phyloP scores from a whole-genome alignment of 495 filamentous ascomycete species.

The Daldinia decipiens region DNA sequence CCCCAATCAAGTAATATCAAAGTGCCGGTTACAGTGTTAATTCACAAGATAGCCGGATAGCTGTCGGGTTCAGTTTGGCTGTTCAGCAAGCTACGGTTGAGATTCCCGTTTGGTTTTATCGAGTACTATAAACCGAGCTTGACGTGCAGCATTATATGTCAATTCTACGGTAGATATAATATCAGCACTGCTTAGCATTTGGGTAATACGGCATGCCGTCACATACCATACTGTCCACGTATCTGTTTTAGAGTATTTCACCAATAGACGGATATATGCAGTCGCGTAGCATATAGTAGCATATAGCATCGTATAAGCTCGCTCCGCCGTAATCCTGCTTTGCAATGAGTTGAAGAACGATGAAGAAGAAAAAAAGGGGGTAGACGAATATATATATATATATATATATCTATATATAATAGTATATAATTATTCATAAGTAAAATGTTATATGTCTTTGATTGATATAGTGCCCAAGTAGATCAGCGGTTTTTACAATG shows the following conservation, averaged over 20 bases:
- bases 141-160: constrained; percentile 16
- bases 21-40: background rate
- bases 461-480: background rate
- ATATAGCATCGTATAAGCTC: background rate
- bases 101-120: constrained; percentile 5
- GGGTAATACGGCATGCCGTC: constrained; percentile 33
- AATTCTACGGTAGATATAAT: constrained; percentile 37
- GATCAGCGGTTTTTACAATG: background rate
- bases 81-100: background rate
- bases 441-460: background rate
- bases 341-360: background rate
- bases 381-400: background rate
- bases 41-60: constrained; percentile 12
- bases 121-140: constrained; percentile 1
- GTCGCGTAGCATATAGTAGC: background rate
- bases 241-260: background rate
- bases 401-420: background rate
- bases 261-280: background rate
- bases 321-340: background rate
- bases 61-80: background rate
- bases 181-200: constrained; percentile 23
- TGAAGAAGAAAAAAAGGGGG: background rate
- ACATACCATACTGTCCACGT: background rate
- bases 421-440: background rate
- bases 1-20: constrained; percentile 3